Evolutionary conservation across 305 asterid species (phyloP), one percentile per base, ranked within the genome.

Genomic region (Fraxinus greggii): DNA sequence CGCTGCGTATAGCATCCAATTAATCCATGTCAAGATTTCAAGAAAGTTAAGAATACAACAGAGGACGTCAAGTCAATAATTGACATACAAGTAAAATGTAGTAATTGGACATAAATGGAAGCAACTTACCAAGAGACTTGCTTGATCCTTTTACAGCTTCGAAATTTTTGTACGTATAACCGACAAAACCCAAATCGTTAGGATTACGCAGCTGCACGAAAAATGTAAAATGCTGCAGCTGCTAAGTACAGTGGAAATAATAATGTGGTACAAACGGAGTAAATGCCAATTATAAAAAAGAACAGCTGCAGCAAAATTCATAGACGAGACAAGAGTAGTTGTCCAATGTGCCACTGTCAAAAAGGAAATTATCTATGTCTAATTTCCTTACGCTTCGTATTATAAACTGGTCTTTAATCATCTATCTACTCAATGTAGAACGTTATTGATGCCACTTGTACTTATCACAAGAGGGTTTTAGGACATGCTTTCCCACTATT

Each of bases 101-200:
- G 78, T 23, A 54, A 78, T 28, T 31, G 63, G 59, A 56, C 80
- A 77, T 36, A 75, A 79, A 31, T 51, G 2, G 40, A 80, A 67
- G 76, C 73, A 65, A 85, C 85, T 78, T 86, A 91, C 91, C 87
- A 31, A 73, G 56, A 82, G 88, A 84, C 84, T 87, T 83, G 26
- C 81, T 84, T 10, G 79, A 82, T 70, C 92, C 95, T 85, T 91
- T 89, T 76, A 92, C 88, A 63, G 95, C 92, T 83, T 93, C 94
- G 80, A 94, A 93, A 32, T 89, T 89, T 87, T 93, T 91, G 89
- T 89, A 92, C 36, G 98, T 94, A 82, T 91, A 94, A 42, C 98
- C 98, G 80, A 94, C 92, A 77, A 94, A 94, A 84, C 90, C 89
- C 89, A 93, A 84, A 84, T 93, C 95, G 75, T 88, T 87, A 35